These are phyloP conservation scores for Borovskyia barvae DNA, from an alignment of 208 protist species.

Conservation along the genomic window DNA sequence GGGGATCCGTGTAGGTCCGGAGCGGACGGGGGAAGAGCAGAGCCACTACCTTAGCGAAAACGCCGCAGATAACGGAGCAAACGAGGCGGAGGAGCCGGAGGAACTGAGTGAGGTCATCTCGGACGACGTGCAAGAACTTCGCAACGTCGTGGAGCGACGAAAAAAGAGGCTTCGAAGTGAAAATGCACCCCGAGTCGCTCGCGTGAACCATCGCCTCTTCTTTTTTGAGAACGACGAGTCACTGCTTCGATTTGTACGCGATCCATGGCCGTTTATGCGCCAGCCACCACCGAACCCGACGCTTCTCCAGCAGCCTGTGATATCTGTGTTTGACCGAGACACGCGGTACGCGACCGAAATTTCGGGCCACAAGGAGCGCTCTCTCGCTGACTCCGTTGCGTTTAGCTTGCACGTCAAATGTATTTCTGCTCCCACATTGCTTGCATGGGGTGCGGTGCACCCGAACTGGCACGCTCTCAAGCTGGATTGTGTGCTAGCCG, in stretches of 20 bases:
- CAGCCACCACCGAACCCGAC: constrained; percentile 61
- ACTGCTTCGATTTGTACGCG: constrained; percentile 55
- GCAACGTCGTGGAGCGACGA: constrained; percentile 30
- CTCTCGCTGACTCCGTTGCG: constrained; percentile 66
- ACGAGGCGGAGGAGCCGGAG: constrained; percentile 48
- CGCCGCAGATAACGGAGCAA: not conserved
- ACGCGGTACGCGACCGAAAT: constrained; percentile 14
- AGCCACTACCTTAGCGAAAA: not conserved
- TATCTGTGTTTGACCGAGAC: constrained; percentile 46
- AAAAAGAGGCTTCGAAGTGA: constrained; percentile 23
- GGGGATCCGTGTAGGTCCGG: constrained; percentile 11
- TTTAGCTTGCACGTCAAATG: constrained; percentile 58
- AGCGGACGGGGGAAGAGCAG: not conserved
- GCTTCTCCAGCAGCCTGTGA: constrained; percentile 27
- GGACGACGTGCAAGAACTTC: constrained; percentile 79
- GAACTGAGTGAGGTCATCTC: constrained; percentile 65
- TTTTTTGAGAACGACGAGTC: constrained; percentile 71
- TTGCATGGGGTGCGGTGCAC: constrained; percentile 73
- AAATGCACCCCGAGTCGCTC: constrained; percentile 38
- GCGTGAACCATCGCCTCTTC: constrained; percentile 64
- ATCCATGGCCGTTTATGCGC: constrained; percentile 72
- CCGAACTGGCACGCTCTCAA: constrained; percentile 45
- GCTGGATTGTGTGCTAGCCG: constrained; percentile 44
- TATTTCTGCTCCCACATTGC: constrained; percentile 68
- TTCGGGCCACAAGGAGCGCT: constrained; percentile 41